Base-by-base conservation (phyloP, 2,329 filamentous ascomycete species). In the Talaromyces rugulosus region DNA sequence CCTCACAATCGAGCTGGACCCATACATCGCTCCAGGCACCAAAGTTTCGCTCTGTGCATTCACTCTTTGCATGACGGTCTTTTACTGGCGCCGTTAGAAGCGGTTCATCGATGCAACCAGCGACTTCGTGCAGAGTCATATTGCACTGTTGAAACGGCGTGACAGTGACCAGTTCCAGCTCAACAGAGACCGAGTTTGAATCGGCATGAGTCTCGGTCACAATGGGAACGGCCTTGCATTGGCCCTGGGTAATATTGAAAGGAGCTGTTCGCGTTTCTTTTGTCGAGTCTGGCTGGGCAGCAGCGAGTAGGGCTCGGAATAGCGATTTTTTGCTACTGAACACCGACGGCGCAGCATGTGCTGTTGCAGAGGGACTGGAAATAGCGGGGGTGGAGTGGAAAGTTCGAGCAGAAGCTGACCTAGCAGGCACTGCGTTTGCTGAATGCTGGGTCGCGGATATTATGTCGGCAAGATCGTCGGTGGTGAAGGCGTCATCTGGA, bases 51-150 rank as follows among this genome's bases (percentile, higher is more conserved):
- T 56, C 34, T 47, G 60, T 61, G 51, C 74, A 76, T 5, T 61
- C 60, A 58, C 71, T 74, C 3, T 69, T 50, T 51, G 64, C 71
- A 1, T 67, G 64, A 5, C 67, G 64, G 31, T 66, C 55, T 60
- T 59, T 60, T 1, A 74, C 59, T 8, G 66, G 63, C 30, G 68
- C 60, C 23, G 53, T 64, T 53, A 75, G 63, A 0, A 75, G 65
- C 1, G 73, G 70, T 4, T 63, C 56, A 44, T 74, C 71, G 5
- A 69, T 62, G 47, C 74, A 76, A 2, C 67, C 72, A 0, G 73
- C 70, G 0, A 70, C 66, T 51, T 76, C 73, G 60, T 74, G 70
- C 1, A 76, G 59, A 30, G 72, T 69, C 60, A 75, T 69, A 14
- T 69, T 71, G 66, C 74, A 76, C 14, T 56, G 30, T 34, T 63